These are phyloP conservation scores for Zoysia matrella DNA, from an alignment of 202 grass and related monocot species.

Conservation along the genomic window DNA sequence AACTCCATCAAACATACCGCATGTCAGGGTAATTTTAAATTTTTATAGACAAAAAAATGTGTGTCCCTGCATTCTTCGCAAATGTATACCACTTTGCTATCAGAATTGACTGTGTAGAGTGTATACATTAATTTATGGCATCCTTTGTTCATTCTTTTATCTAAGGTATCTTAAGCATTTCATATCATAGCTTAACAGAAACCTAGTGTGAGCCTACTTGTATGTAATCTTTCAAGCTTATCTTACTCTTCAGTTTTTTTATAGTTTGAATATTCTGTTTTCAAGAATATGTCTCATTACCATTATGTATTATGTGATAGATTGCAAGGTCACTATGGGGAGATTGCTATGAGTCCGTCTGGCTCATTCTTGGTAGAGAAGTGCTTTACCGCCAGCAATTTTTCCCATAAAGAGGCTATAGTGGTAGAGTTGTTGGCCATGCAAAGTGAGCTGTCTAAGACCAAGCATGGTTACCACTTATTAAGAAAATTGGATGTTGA, in stretches of 20 bases:
- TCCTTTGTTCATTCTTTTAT: neutral
- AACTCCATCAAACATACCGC: neutral
- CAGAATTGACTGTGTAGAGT: neutral
- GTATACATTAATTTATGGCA: neutral
- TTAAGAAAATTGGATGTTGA: constrained; percentile 96
- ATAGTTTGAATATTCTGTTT: constrained; percentile 12
- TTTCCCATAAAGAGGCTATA: constrained; percentile 86
- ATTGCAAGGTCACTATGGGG: constrained; percentile 71
- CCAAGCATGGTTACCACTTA: constrained; percentile 85
- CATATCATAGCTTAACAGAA: neutral
- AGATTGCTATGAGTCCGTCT: constrained; percentile 82
- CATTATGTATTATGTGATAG: constrained; percentile 40
- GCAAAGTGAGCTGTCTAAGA: constrained; percentile 70
- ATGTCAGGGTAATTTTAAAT: neutral
- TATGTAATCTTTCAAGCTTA: neutral
- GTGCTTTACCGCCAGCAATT: constrained; percentile 83
- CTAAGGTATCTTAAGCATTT: constrained; percentile 3
- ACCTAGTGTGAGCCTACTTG: neutral
- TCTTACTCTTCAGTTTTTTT: constrained; percentile 4
- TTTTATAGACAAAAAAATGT: neutral
- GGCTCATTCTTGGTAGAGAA: constrained; percentile 93
- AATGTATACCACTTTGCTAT: constrained; percentile 1
- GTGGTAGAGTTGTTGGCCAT: constrained; percentile 65
- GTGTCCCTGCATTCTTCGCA: neutral
- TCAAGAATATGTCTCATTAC: constrained; percentile 8